A percentile compares a stretch with the other conserved stretches of the same genome.
Conservation (phyloP, 352 stramenopile genomes). For the Blastocystis sp. region DNA sequence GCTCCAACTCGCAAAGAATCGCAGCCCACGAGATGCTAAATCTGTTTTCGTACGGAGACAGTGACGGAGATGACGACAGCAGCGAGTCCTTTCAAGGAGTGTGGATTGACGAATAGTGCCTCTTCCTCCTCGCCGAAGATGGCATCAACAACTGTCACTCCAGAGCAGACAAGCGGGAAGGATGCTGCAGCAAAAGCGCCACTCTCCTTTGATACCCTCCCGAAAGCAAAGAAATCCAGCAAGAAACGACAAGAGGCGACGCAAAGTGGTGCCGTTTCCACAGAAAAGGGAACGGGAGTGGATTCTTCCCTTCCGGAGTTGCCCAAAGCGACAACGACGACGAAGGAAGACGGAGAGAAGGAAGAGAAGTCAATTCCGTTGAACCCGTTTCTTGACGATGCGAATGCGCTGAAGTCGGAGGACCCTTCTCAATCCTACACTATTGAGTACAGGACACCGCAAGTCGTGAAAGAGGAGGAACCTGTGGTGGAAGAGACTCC, state of each 20-base stretch:
- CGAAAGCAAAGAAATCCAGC: background rate
- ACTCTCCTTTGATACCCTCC: background rate
- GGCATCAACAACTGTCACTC: no score
- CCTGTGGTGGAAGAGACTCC: background rate
- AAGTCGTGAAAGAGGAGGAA: background rate
- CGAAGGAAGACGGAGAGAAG: background rate
- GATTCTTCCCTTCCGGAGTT: no score
- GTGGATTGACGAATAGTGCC: background rate
- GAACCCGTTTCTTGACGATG: conserved; percentile 35
- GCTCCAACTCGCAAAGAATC: background rate
- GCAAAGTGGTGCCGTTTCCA: no score
- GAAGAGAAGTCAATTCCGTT: conserved; percentile 42
- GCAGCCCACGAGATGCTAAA: conserved; percentile 34
- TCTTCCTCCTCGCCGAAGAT: no score
- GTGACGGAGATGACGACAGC: background rate
- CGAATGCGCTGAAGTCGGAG: background rate
- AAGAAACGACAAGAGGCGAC: background rate
- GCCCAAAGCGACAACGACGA: background rate
- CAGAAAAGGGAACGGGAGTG: no score
- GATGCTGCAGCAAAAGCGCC: background rate
- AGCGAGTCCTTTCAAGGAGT: background rate
- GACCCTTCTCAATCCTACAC: background rate
- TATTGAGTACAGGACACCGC: background rate
- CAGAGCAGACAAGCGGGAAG: no score
- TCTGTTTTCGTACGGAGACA: conserved; percentile 46